Base-by-base conservation (phyloP, 306 rosid genomes). In the Vachellia pachyceras region DNA sequence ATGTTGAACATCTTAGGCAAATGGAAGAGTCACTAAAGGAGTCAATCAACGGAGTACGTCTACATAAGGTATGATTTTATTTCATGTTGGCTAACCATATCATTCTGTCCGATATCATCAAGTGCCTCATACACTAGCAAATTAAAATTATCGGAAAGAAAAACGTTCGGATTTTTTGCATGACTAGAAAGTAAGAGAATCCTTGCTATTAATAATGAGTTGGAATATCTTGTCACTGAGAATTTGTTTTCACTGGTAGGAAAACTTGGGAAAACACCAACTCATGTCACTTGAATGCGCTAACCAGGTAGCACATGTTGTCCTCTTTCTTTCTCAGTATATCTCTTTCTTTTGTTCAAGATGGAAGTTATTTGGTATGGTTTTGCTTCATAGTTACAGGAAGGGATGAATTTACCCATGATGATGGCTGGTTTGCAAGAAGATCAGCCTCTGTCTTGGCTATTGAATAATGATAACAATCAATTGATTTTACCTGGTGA, bases 1-100 rank as follows among this genome's bases (percentile, higher is more conserved):
- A 82, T 82, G 74, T 88, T n/a, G 91, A 91, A 47, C 90, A 87
- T 80, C 94, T 93, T 47, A 78, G 68, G 67, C 96, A 89, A 85
- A 91, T 91, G 92, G 97, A 91, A 87, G 87, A 87, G 57, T 81
- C 75, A 5, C 83, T 93, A 42, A 80, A 83, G 81, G 89, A 93
- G 78, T 93, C 94, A 69, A 81, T 93, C 69, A 84, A 86, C 58
- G 85, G 76, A 67, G 72, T 90, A 52, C 72, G 64, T 69, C 61
- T 83, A 55, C 89, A 83, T 22, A 91, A 91, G 92, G 97, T 91
- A 88, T 65, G 58, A 15, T 65, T 67, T 78, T 72, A 57, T 71
- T 80, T 79, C 40, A 40, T 79, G 66, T 17, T 35, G 42, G 37
- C 52, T 52, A 29, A 61, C 41, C 76, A 44, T 69, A 68, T 49